Evolutionary conservation across 1,284 basidiomycete genomes (phyloP).

Genomic region (Malassezia globosa): DNA sequence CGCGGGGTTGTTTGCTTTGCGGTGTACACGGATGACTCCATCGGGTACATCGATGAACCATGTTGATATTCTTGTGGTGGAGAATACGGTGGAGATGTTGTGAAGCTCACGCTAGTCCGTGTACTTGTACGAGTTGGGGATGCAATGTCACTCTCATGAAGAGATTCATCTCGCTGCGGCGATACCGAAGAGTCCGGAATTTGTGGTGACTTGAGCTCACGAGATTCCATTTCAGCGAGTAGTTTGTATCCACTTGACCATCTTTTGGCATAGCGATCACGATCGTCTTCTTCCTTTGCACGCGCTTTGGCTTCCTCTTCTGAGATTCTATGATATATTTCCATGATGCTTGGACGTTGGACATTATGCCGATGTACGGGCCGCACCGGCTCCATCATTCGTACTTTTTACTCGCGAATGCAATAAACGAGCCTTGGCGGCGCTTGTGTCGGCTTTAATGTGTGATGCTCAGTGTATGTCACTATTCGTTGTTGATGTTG

Average conservation of each 20-base stretch:
- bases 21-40: conserved; percentile 9
- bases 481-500: no score
- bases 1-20: background rate
- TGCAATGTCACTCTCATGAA: background rate
- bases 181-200: no score
- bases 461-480: no score
- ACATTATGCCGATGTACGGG: background rate
- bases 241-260: conserved; percentile 1
- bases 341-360: conserved; percentile 4
- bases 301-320: conserved; percentile 4
- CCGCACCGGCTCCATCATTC: background rate
- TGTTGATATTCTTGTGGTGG: background rate
- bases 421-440: no score
- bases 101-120: background rate
- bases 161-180: background rate
- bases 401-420: background rate
- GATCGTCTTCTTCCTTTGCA: background rate
- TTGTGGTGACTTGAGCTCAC: background rate
- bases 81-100: conserved; percentile 6
- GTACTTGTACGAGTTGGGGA: background rate
- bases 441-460: no score
- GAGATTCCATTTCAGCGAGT: background rate
- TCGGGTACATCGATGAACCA: background rate
- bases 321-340: conserved; percentile 5
- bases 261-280: background rate